Evolutionary conservation across 2,329 filamentous ascomycete species (phyloP), one percentile per base, ranked within the genome.

Genomic region (Botryotinia convoluta): DNA sequence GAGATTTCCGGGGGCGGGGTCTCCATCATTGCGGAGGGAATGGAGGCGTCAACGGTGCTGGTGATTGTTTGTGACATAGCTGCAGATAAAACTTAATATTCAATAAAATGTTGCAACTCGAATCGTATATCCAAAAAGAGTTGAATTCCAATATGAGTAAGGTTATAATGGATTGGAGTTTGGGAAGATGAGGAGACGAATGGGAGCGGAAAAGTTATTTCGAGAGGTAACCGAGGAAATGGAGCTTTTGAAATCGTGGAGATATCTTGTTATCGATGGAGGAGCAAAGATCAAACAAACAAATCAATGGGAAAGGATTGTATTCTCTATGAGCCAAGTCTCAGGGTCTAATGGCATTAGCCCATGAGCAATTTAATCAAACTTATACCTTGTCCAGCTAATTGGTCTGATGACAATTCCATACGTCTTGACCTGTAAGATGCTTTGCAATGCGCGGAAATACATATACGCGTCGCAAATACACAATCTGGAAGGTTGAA

Each of bases 1-100:
- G 70, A 60, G 26, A 72, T 72, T 60, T 72, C 73, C 59, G 42
- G 74, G 76, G 71, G 75, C 74, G 76, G 77, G 39, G 72, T 69
- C 63, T 75, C 72, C 42, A 75, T 74, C n/a, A 54, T 26, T 62
- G 72, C 51, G 51, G 75, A 64, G 48, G 67, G 42, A 57, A 42
- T 51, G 54, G 48, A 67, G 71, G 69, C 35, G 37, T 65, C 35
- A 61, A 72, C 32, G 20, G 51, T 37, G n/a, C 42, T 42, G 32
- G 69, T 57, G 6, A 57, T 71, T 69, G 70, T 62, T 68, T 74
- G 71, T 44, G 75, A 74, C 71, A 74, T 75, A 4, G 51, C 22
- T 64, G 32, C 37, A n/a, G 29, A 61, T 51, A 32, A 26, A 64
- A 57, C 32, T 35, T 8, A n/a, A 18, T 32, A 29, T 57, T 57